A percentile compares a stretch with the other conserved stretches of the same genome.
Conservation (phyloP, 2,329 filamentous ascomycete genomes). For the Chaetomium olivaceum region DNA sequence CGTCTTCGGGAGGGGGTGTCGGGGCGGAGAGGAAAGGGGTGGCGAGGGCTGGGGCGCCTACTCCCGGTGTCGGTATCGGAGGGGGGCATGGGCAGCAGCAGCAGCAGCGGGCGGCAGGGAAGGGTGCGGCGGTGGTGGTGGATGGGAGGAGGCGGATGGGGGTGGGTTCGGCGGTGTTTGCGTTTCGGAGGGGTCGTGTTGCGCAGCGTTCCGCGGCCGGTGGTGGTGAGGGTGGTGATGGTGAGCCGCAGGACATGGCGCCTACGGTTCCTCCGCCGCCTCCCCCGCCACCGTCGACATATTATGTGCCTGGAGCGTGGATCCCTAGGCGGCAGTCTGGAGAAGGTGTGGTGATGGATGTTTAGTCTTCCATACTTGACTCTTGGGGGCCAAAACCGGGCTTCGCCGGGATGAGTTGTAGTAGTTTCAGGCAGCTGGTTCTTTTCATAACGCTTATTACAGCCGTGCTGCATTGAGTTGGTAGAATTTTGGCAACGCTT, state of each 20-base stretch:
- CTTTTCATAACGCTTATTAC: no score
- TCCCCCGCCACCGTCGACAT: not conserved
- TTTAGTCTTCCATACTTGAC: not conserved
- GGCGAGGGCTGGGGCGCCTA: not conserved
- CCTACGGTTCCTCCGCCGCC: not conserved
- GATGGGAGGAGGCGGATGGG: not conserved
- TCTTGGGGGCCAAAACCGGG: no score
- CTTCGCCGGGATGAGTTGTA: no score
- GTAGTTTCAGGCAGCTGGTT: no score
- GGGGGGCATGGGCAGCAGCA: no score
- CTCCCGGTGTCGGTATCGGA: not conserved
- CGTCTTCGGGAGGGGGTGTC: not conserved
- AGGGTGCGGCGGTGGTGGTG: not conserved
- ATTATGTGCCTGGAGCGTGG: slow-evolving; percentile 13
- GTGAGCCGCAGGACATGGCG: not conserved
- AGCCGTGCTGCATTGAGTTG: no score
- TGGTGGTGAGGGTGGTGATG: not conserved
- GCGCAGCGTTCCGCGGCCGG: not conserved
- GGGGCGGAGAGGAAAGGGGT: not conserved
- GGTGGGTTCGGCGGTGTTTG: not conserved
- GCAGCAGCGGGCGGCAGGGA: not conserved
- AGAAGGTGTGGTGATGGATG: not conserved
- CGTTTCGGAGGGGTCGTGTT: not conserved
- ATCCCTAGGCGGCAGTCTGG: not conserved
- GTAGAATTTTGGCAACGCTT: no score